Evolutionary conservation across 129 eudicot genomes (phyloP).

Genomic region (Mikania micrantha): DNA sequence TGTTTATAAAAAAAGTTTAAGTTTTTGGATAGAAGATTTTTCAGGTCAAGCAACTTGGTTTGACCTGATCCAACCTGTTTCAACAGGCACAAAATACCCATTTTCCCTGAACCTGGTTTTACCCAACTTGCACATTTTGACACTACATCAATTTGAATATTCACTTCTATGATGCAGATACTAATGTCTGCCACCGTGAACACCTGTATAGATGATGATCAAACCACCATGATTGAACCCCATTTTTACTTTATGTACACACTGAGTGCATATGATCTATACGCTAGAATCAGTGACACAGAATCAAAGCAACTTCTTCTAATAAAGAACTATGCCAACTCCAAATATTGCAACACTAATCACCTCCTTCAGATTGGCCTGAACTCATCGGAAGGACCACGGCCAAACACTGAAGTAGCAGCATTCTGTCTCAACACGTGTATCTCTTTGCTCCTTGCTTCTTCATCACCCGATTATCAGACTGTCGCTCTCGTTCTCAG

Average conservation of each 20-base stretch:
- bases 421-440: conserved; percentile 59
- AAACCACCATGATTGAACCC: conserved; percentile 42
- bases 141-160: background rate
- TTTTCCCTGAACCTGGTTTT: background rate
- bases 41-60: background rate
- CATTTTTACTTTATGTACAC: conserved; percentile 62
- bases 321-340: conserved; percentile 55
- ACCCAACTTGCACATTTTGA: background rate
- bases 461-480: conserved; percentile 70
- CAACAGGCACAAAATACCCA: background rate
- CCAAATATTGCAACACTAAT: conserved; percentile 64
- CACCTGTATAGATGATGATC: conserved; percentile 33
- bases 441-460: conserved; percentile 65
- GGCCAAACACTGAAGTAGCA: conserved; percentile 65
- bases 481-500: conserved; percentile 62
- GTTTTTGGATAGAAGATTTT: background rate
- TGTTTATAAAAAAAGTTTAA: background rate
- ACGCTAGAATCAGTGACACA: conserved; percentile 53
- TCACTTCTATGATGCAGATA: conserved; percentile 43
- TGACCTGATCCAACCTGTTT: background rate
- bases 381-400: conserved; percentile 63
- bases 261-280: conserved; percentile 63
- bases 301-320: conserved; percentile 59
- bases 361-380: conserved; percentile 77
- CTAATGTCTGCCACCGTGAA: conserved; percentile 31